Conservation (phyloP, 345 rosid genomes). For the Kernera saxatilis region DNA sequence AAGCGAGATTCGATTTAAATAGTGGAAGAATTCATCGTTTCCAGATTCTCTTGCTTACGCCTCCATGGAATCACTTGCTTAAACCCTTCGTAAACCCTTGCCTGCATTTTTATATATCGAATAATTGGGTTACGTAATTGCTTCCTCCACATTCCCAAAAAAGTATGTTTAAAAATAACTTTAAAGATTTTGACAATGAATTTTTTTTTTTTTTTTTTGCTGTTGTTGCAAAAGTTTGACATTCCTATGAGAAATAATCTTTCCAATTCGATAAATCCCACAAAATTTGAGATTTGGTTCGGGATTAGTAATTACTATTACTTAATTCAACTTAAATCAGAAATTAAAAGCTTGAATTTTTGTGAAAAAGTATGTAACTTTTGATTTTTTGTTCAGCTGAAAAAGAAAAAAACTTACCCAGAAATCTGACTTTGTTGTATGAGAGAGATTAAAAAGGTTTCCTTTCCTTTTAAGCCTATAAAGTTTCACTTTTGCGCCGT, state of each 20-base stretch:
- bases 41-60: slow-evolving; percentile 36
- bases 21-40: slow-evolving; percentile 11
- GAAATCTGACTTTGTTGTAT: slow-evolving; percentile 39
- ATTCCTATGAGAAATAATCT: background rate
- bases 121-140: slow-evolving; percentile 12
- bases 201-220: background rate
- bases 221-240: background rate
- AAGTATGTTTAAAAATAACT: background rate
- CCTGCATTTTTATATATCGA: slow-evolving; percentile 38
- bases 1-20: slow-evolving; percentile 1
- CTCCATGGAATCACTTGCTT: slow-evolving; percentile 67
- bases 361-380: background rate
- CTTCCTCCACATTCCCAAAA: slow-evolving; percentile 3
- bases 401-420: slow-evolving; percentile 40
- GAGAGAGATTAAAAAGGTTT: slow-evolving; percentile 38
- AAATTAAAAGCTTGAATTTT: background rate
- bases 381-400: background rate
- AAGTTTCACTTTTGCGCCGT: slow-evolving; percentile 42
- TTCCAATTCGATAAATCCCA: background rate
- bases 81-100: slow-evolving; percentile 46
- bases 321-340: background rate
- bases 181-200: background rate
- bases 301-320: background rate
- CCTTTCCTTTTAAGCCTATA: slow-evolving; percentile 39
- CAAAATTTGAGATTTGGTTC: background rate